These are phyloP conservation scores for Blastomyces gilchristii DNA, from an alignment of 2,329 filamentous ascomycete species.

Conservation along the genomic window DNA sequence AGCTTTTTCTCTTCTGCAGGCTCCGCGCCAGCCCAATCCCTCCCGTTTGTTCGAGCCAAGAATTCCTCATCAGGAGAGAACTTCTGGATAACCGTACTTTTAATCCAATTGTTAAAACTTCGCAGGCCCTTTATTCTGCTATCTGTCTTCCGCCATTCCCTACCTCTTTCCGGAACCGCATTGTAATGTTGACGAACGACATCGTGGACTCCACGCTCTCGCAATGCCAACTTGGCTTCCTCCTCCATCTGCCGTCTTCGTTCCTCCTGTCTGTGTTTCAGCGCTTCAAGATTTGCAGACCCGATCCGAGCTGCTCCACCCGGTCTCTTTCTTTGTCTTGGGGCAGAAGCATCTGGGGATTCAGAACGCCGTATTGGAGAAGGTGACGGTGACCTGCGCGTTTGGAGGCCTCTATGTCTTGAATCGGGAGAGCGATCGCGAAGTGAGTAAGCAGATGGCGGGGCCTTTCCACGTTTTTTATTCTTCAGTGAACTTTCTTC, in stretches of 20 bases:
- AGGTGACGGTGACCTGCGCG: constrained; percentile 25
- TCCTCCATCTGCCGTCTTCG: constrained; percentile 33
- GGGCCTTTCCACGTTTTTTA: constrained; percentile 28
- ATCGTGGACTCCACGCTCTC: constrained; percentile 59
- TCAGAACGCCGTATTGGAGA: constrained; percentile 34
- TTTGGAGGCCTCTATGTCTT: constrained; percentile 21
- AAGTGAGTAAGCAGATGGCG: constrained; percentile 32
- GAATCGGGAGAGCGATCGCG: constrained; percentile 24
- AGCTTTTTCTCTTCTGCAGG: constrained; percentile 45
- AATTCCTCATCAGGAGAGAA: constrained; percentile 76
- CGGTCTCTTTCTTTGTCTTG: constrained; percentile 37
- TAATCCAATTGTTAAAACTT: constrained; percentile 98
- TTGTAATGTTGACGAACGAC: constrained; percentile 94
- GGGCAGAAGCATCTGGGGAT: constrained; percentile 31
- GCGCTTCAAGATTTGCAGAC: constrained; percentile 28
- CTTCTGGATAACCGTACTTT: constrained; percentile 93
- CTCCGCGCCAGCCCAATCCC: constrained; percentile 33
- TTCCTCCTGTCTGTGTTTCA: constrained; percentile 36
- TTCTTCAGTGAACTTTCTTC: constrained; percentile 32
- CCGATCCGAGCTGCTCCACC: constrained; percentile 37
- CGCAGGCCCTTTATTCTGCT: constrained; percentile 90
- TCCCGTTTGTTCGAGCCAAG: constrained; percentile 41
- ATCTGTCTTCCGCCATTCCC: constrained; percentile 89
- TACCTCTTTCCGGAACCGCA: constrained; percentile 80
- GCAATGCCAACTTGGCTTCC: constrained; percentile 27